Percentiles rank a stretch among this genome's conserved stretches.
phyloP scores from a whole-genome alignment of 2,329 filamentous ascomycete species.

The Cytospora leucostoma region DNA sequence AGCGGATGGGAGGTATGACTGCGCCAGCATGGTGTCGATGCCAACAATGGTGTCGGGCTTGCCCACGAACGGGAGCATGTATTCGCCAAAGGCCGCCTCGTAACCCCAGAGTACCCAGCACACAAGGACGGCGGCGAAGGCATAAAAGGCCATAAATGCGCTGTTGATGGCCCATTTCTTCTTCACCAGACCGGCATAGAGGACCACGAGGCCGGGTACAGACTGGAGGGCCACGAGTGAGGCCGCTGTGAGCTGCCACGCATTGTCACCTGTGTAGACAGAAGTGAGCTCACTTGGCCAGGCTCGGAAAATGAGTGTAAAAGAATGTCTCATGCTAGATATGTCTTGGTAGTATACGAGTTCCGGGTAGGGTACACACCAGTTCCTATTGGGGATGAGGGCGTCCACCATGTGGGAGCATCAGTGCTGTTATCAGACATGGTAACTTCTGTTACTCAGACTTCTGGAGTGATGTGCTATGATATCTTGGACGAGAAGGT shows the following conservation, averaged over 20 bases:
- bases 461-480: not conserved
- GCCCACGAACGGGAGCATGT: conserved; percentile 53
- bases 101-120: conserved; percentile 53
- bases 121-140: conserved; percentile 49
- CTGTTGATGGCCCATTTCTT: conserved; percentile 52
- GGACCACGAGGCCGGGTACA: conserved; percentile 50
- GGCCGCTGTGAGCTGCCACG: conserved; percentile 54
- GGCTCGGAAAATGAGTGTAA: too few relatives aligned
- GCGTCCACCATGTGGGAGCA: conserved; percentile 17
- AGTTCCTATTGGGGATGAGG: conserved; percentile 13
- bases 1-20: conserved; percentile 46
- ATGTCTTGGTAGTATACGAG: not conserved
- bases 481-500: not conserved
- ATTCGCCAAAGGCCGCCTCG: conserved; percentile 49
- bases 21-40: conserved; percentile 46
- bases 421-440: conserved; percentile 23
- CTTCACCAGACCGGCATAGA: conserved; percentile 51
- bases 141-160: conserved; percentile 54
- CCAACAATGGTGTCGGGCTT: conserved; percentile 47
- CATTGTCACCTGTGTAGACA: conserved; percentile 46
- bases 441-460: not conserved
- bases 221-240: conserved; percentile 52
- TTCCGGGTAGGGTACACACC: conserved; percentile 1
- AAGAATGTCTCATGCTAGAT: too few relatives aligned
- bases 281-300: not conserved